Conservation (phyloP, 768 basidiomycete species). For the Auriscalpium orientale region DNA sequence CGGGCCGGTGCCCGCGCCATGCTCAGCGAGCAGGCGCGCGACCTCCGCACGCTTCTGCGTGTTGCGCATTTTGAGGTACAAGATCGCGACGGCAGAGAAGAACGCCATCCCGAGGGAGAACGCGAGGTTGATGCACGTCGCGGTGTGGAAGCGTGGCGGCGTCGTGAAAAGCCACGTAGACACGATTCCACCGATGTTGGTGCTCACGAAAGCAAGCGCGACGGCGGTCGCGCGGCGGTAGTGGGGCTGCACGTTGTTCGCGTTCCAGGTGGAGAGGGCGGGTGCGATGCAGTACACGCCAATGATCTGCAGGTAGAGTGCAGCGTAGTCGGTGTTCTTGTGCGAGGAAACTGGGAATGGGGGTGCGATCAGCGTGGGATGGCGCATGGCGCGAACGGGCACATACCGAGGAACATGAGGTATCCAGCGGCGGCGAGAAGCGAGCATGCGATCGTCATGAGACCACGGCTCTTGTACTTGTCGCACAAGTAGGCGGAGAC, state of each 20-base stretch:
- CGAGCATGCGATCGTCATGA: conserved; percentile 6
- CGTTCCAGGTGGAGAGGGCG: conserved; percentile 19
- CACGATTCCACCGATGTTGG: conserved; percentile 7
- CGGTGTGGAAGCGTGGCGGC: conserved; percentile 10
- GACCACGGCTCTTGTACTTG: conserved; percentile 11
- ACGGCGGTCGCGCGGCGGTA: conserved; percentile 25
- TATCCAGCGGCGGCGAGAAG: conserved; percentile 12
- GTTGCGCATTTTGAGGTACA: conserved; percentile 7
- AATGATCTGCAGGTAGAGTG: conserved; percentile 24
- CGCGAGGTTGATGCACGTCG: conserved; percentile 9
- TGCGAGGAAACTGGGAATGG: conserved; percentile 10
- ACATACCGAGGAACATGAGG: conserved; percentile 12
- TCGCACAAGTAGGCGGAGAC: conserved; percentile 11
- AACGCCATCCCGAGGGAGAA: conserved; percentile 4
- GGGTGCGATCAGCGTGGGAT: background rate
- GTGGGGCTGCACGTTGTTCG: conserved; percentile 26
- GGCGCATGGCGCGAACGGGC: too few species aligned
- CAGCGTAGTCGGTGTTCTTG: conserved; percentile 17
- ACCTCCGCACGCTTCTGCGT: conserved; percentile 4
- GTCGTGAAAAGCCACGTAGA: background rate
- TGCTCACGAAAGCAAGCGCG: conserved; percentile 18
- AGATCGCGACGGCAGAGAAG: background rate
- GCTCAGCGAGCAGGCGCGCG: background rate
- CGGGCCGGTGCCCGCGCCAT: background rate
- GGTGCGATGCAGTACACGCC: conserved; percentile 22